These are phyloP conservation scores for Apostasia ramifera DNA, from an alignment of 106 monocot genomes.

Conservation along the genomic window DNA sequence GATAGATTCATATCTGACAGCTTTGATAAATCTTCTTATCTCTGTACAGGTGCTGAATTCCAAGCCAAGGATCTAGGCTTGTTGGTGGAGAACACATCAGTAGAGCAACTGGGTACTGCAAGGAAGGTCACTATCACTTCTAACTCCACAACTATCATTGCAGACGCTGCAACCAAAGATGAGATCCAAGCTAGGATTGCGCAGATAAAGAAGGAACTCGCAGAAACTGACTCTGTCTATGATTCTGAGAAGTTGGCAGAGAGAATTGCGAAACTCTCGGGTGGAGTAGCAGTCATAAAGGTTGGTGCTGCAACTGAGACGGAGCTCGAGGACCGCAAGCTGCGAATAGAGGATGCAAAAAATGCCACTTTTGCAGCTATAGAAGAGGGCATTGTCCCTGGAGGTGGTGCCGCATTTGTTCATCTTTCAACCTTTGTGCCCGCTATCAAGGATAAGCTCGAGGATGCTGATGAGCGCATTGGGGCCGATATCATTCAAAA, in stretches of 20 bases:
- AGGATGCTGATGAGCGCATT: conserved; percentile 64
- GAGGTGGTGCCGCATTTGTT: conserved; percentile 75
- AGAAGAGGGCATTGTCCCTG: conserved; percentile 92
- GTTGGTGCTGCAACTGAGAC: conserved; percentile 88
- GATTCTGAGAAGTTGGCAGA: conserved; percentile 73
- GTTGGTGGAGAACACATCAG: conserved; percentile 45
- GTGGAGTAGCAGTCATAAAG: conserved; percentile 86
- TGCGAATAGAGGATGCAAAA: conserved; percentile 82
- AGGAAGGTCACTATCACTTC: conserved; percentile 60
- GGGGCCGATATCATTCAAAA: conserved; percentile 82
- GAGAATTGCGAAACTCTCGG: conserved; percentile 76
- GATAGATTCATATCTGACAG: too few relatives aligned
- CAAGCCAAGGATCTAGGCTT: conserved; percentile 74
- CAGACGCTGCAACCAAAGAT: conserved; percentile 73
- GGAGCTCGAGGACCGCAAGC: conserved; percentile 82
- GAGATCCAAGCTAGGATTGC: conserved; percentile 71
- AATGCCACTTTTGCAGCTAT: conserved; percentile 92
- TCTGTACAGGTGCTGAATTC: conserved; percentile 57
- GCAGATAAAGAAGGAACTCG: conserved; percentile 78
- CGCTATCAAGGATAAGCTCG: conserved; percentile 66
- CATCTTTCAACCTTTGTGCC: conserved; percentile 64
- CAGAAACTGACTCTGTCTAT: conserved; percentile 64
- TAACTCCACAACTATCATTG: conserved; percentile 60
- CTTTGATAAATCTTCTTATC: not conserved
- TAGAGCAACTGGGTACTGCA: conserved; percentile 65